Conservation (phyloP, 2,329 filamentous ascomycete species). For the Curvularia lunata region DNA sequence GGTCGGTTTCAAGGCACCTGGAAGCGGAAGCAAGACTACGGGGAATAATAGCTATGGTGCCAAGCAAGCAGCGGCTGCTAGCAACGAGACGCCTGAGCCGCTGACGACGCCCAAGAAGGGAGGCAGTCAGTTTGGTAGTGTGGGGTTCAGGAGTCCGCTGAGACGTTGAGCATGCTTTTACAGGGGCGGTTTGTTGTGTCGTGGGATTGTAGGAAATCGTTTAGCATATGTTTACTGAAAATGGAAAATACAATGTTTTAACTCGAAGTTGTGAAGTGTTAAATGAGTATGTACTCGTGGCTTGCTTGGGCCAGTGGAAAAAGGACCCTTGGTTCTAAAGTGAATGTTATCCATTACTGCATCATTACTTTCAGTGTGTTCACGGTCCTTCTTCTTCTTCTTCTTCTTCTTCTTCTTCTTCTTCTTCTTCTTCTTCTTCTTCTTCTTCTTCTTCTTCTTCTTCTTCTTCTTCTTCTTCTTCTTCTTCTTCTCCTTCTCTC, state of each 20-base stretch:
- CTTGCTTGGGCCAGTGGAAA: too few species aligned
- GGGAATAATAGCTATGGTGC: conserved; percentile 9
- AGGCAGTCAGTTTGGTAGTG: conserved; percentile 45
- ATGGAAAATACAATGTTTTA: not conserved
- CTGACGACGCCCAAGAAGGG: conserved; percentile 60
- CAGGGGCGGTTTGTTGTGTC: not conserved
- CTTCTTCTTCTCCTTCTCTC: too few species aligned
- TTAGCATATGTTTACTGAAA: not conserved
- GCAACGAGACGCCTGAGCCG: conserved; percentile 63
- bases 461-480: too few species aligned
- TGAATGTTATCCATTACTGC: too few species aligned
- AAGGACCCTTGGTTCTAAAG: too few species aligned
- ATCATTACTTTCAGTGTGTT: too few species aligned
- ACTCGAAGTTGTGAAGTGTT: too few species aligned
- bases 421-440: too few species aligned
- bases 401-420: too few species aligned
- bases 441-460: too few species aligned
- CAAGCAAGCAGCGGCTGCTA: conserved; percentile 18
- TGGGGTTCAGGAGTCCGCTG: conserved; percentile 48
- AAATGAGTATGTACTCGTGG: too few species aligned
- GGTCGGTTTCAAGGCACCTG: conserved; percentile 52
- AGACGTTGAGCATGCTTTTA: conserved; percentile 13
- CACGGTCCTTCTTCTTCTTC: too few species aligned
- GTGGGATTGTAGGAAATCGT: not conserved
- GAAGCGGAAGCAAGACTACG: conserved; percentile 27